Base-by-base conservation (phyloP, 164 flowering plant species). In the Liriodendron chinense region DNA sequence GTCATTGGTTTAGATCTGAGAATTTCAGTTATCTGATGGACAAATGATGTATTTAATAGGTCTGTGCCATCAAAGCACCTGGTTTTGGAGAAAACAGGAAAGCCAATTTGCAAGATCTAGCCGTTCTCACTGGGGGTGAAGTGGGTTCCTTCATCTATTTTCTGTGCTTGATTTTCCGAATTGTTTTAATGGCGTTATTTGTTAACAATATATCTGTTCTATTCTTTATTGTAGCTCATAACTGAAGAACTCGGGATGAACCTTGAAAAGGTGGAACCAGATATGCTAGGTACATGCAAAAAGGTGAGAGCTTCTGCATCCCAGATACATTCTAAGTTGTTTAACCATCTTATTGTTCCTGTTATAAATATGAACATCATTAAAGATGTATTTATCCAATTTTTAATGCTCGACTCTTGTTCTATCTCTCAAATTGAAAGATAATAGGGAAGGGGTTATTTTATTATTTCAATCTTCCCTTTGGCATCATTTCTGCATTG, bases 41-140 rank as follows among this genome's bases (percentile, higher is more conserved):
- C 18, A 24, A 24, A 23, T 28, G 28, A 2, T 64, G 56, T 7
- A 20, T 18, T 34, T 73, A 22, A 2, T 74, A 94, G 98, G 92
- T 93, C 16, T 95, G 98, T 85, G 97, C 98, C 70, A 83, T 95
- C 13, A 95, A 95, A 82, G 96, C 98, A 47, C 98, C 98, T 76
- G 98, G 98, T 12, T 95, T 95, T 88, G 99, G 99, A 75, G 99
- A 95, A 72, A 95, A 91, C 83, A 89, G 99, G 83, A 95, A 92
- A 75, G 83, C 94, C 9, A 61, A 71, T 74, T 75, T 95, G 76
- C 94, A 95, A 50, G 98, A 95, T 87, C 96, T 95, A 73, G 91
- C 98, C 9, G 84, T 72, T 64, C 88, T 95, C 57, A 91, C 97
- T 0, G 98, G 98, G 50, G 97, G 93, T 47, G 78, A 82, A 25